Base-by-base conservation (phyloP, 805 yeast genomes). In the Yamadazyma scolyti region DNA sequence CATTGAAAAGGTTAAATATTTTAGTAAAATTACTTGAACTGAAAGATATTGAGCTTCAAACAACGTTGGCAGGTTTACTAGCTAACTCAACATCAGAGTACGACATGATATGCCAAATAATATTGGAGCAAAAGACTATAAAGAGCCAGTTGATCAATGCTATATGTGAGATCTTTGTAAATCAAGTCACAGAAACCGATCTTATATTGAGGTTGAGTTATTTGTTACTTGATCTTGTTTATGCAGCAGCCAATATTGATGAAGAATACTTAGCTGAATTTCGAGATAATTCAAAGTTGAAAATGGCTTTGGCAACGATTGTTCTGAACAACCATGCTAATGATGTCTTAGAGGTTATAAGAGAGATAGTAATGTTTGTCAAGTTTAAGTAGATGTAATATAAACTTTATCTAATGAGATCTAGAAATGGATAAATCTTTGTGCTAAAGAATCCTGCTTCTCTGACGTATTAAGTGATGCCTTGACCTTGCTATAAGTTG, bases 31-130 rank as follows among this genome's bases (percentile, higher is more conserved):
- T 65, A 30, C 47, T 65, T 10, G 54, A 65, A 27, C 56, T 67
- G 16, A 33, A 41, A n/a, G 52, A 57, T 38, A 50, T 45, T 12
- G 27, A 35, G 4, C 40, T 65, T 4, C 67, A 61, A 37, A 34
- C 39, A 4, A 54, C 48, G 4, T 35, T 65, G 15, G 58, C 65
- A 1, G 68, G 71, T 1, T 36, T 64, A 16, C 37, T 65, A 17
- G 69, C 65, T 4, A 65, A 63, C 39, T 66, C 69, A 4, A 61
- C 66, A 1, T 48, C 61, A 24, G 68, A 58, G 23, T 61, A 40
- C 35, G 64, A 56, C 6, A 49, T 64, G 53, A 59, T 65, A n/a
- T 39, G 52, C 4, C 43, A 44, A 24, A 44, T 56, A 0, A 27
- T 65, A 6, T 30, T 54, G 6, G 31, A 38, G 9, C 32, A 50